phyloP scores from a whole-genome alignment of 345 rosid species.

The Linum lewisii region DNA sequence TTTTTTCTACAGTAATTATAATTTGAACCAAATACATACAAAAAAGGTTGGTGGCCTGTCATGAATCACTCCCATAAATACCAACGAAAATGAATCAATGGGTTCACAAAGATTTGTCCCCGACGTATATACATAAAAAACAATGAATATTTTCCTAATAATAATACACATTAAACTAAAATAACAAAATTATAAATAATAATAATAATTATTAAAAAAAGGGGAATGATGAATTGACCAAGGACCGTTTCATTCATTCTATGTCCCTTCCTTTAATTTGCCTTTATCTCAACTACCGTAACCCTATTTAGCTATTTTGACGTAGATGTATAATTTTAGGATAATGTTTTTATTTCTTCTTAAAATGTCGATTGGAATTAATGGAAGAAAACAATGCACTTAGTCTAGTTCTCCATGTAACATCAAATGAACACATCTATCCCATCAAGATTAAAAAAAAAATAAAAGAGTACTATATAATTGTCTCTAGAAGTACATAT shows the following conservation, averaged over 20 bases:
- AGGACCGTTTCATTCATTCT: background rate
- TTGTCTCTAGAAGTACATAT: too few relatives aligned
- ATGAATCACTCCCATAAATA: too few relatives aligned
- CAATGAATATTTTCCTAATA: too few relatives aligned
- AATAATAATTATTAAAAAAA: too few relatives aligned
- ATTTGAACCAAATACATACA: too few relatives aligned
- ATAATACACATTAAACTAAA: too few relatives aligned
- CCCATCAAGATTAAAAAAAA: background rate
- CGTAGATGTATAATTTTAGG: constrained; percentile 12
- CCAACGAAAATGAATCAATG: too few relatives aligned
- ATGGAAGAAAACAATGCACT: constrained; percentile 13
- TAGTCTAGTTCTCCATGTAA: background rate
- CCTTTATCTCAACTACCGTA: constrained; percentile 20
- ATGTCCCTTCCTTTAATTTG: background rate
- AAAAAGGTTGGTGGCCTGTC: too few relatives aligned
- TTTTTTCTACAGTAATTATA: too few relatives aligned
- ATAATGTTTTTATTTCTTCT: constrained; percentile 5
- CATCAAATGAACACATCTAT: constrained; percentile 6
- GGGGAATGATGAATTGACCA: background rate
- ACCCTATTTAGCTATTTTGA: background rate
- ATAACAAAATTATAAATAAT: too few relatives aligned
- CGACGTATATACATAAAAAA: too few relatives aligned
- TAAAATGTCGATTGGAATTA: constrained; percentile 3
- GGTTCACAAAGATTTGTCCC: too few relatives aligned
- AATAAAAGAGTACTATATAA: background rate